Evolutionary conservation across 169 alveolate genomes (phyloP), one percentile per base, ranked within the genome.

Genomic region (Eimeria necatrix): DNA sequence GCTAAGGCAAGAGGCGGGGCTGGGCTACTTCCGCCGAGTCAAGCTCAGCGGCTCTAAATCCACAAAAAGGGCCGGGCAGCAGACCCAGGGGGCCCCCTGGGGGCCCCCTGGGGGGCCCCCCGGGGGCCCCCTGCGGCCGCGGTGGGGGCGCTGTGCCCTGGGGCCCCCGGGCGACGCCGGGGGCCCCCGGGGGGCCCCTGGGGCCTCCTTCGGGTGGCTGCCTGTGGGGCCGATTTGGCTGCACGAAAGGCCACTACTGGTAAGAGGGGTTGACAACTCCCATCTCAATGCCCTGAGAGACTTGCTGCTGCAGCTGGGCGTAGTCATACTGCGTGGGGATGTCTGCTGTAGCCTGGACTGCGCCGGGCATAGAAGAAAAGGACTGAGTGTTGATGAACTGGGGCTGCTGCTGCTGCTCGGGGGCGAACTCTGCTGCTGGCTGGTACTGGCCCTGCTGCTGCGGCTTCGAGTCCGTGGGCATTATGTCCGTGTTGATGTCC

Each of bases 281-380:
- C 96, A 96, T 95, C 87, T 96, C 97, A 16, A 95, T 95, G 49
- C 94, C 96, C 14, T 93, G 95, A 59, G 94, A 80, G 49, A 96
- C 96, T 91, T 96, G 97, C 60, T 96, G 96, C 88, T 96, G 96
- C 83, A 96, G 94, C 83, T 96, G 97, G n/a, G 97, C 87, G 60
- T 96, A 96, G 89, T 96, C 97, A 87, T 94, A 96, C 26, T 95
- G 93, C 1, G 97, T 96, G 48, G 97, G 97, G 24, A 96, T 96
- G 9, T 96, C 96, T 74, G 73, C 78, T n/a, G 53, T 68, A 6
- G 64, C 93, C 14, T 24, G 70, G 4, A 49, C 74, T 26, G 51
- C 6, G n/a, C 76, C 73, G 2, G 87, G 87, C 59, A 76, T 76
- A 20, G 52, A 41, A 0, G 87, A 76, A 61, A 76, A 76, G 41